Percentiles rank a stretch among this genome's conserved stretches.
These are phyloP conservation scores for Saturnispora dispora DNA, from an alignment of 805 yeast genomes.

Conservation along the genomic window DNA sequence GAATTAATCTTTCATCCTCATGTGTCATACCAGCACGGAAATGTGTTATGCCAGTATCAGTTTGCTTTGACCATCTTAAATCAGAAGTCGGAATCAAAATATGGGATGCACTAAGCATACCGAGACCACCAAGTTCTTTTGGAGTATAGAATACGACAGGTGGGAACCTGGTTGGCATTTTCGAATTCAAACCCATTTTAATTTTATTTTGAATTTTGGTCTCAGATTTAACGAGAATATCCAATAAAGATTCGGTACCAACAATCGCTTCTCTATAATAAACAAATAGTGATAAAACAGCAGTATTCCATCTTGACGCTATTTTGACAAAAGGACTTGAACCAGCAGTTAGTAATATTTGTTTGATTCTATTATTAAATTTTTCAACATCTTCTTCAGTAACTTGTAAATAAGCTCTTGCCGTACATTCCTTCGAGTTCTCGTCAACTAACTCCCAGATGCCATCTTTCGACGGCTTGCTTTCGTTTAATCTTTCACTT, in stretches of 20 bases:
- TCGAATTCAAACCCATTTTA: slow-evolving; percentile 89
- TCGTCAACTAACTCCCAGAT: slow-evolving; percentile 82
- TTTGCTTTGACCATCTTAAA: slow-evolving; percentile 81
- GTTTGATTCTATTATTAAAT: slow-evolving; percentile 78
- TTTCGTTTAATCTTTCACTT: slow-evolving; percentile 45
- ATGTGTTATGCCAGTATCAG: slow-evolving; percentile 90
- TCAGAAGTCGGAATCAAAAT: slow-evolving; percentile 92
- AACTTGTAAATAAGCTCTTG: slow-evolving; percentile 79
- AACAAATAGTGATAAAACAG: slow-evolving; percentile 74
- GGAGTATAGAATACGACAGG: slow-evolving; percentile 99
- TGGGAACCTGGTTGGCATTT: slow-evolving; percentile 98
- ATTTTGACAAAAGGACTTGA: slow-evolving; percentile 91
- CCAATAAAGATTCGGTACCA: slow-evolving; percentile 68
- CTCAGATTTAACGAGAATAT: slow-evolving; percentile 80
- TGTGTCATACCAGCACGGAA: slow-evolving; percentile 90
- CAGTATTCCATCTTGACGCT: slow-evolving; percentile 94
- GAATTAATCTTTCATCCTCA: slow-evolving; percentile 72
- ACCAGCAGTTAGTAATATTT: slow-evolving; percentile 90
- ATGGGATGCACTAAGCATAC: slow-evolving; percentile 96
- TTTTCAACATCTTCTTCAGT: slow-evolving; percentile 69
- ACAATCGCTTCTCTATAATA: slow-evolving; percentile 92
- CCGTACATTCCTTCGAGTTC: slow-evolving; percentile 72
- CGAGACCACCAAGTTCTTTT: slow-evolving; percentile 93
- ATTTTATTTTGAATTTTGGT: slow-evolving; percentile 90
- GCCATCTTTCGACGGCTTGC: slow-evolving; percentile 56